Evolutionary conservation across 352 stramenopile species (phyloP).

Genomic region (Pythium brachiatum): DNA sequence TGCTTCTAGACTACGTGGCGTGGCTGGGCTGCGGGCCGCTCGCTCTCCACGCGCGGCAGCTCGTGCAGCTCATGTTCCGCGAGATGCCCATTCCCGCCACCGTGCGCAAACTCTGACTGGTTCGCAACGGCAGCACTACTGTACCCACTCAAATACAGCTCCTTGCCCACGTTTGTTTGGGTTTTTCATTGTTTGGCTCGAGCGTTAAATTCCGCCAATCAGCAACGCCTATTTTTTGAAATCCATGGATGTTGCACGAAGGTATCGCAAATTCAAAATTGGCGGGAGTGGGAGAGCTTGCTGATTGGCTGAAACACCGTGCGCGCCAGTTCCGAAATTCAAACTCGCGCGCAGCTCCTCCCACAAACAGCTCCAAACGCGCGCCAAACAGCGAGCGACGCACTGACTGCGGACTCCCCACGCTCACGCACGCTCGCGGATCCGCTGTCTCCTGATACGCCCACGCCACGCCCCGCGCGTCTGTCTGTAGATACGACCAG

Average conservation of each 20-base stretch:
- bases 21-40: conserved; percentile 15
- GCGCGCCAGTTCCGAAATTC: conserved; percentile 21
- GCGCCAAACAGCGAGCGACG: conserved; percentile 8
- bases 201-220: conserved; percentile 21
- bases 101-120: conserved; percentile 16
- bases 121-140: neutral
- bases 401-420: neutral
- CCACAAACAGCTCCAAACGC: conserved; percentile 14
- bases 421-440: neutral
- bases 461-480: neutral
- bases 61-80: conserved; percentile 23
- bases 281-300: conserved; percentile 13
- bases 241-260: conserved; percentile 12
- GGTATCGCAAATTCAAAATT: conserved; percentile 10
- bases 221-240: conserved; percentile 2
- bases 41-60: conserved; percentile 10
- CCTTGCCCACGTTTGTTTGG: neutral
- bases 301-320: conserved; percentile 20
- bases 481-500: neutral
- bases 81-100: conserved; percentile 26
- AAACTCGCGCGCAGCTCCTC: conserved; percentile 17
- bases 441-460: neutral
- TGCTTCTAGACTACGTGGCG: conserved; percentile 16
- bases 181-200: neutral
- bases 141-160: conserved; percentile 15